phyloP scores from a whole-genome alignment of 225 moss, liverwort and hornwort genomes.

The Polytrichum formosum region DNA sequence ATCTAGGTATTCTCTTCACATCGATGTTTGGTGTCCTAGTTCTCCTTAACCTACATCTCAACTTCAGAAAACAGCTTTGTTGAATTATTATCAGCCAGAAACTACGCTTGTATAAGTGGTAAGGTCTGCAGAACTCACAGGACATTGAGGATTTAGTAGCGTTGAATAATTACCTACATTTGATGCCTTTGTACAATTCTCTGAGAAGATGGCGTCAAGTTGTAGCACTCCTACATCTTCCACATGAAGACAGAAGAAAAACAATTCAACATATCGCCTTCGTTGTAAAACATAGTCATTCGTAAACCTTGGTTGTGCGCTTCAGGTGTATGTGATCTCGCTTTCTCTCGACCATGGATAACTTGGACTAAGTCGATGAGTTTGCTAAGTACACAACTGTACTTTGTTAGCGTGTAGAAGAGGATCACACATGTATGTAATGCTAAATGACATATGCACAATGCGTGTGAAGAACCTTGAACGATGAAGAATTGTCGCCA shows the following conservation, averaged over 20 bases:
- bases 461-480: constrained; percentile 15
- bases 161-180: constrained; percentile 16
- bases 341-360: background rate
- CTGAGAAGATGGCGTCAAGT: constrained; percentile 22
- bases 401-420: no score
- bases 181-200: constrained; percentile 22
- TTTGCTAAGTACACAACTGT: background rate
- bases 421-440: background rate
- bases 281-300: background rate
- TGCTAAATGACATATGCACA: background rate
- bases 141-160: background rate
- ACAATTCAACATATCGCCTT: background rate
- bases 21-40: background rate
- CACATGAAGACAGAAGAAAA: constrained; percentile 1
- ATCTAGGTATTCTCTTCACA: no score
- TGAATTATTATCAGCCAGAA: background rate
- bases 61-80: no score
- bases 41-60: background rate
- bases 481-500: constrained; percentile 41
- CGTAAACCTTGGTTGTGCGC: background rate
- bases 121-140: no score
- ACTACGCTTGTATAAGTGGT: no score
- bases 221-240: constrained; percentile 33
- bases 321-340: no score
- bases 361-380: background rate